These are phyloP conservation scores for Hyaloscypha hepaticicola DNA, from an alignment of 495 filamentous ascomycete genomes.

Conservation along the genomic window DNA sequence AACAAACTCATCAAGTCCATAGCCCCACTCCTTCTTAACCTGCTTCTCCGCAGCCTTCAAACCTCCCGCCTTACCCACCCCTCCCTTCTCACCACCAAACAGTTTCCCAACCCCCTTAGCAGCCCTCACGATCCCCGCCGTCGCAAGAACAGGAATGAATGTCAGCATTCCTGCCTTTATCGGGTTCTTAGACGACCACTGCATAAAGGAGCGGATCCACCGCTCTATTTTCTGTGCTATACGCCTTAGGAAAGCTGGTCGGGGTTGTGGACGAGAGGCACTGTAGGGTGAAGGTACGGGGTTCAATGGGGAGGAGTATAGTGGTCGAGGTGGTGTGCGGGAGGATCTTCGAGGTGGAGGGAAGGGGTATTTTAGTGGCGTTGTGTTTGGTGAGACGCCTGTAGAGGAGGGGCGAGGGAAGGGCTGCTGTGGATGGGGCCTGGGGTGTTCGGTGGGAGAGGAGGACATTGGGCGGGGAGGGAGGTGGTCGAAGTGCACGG, in stretches of 20 bases:
- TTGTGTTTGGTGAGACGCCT: conserved; percentile 8
- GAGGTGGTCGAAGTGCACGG: not conserved
- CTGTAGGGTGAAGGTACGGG: conserved; percentile 20
- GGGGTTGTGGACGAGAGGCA: conserved; percentile 18
- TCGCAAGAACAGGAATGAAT: conserved; percentile 17
- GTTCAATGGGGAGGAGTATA: conserved; percentile 27
- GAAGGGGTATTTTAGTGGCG: not conserved
- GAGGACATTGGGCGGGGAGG: conserved; percentile 18
- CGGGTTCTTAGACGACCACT: conserved; percentile 23
- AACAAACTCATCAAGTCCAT: conserved; percentile 25
- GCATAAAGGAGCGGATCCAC: conserved; percentile 10
- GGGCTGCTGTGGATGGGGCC: not conserved
- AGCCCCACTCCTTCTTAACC: conserved; percentile 18
- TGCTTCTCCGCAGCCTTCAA: not conserved
- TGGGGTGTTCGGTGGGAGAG: not conserved
- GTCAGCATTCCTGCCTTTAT: conserved; percentile 24
- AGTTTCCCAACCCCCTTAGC: conserved; percentile 1
- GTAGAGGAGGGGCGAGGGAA: conserved; percentile 11
- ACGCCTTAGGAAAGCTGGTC: conserved; percentile 19
- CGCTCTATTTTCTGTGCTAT: conserved; percentile 20
- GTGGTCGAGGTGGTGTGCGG: conserved; percentile 12
- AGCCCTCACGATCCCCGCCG: conserved; percentile 2
- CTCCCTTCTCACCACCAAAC: not conserved
- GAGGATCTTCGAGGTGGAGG: not conserved
- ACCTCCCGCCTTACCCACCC: not conserved